Evolutionary conservation across 2,329 filamentous ascomycete species (phyloP).

Genomic region (Aspergillus sergii): DNA sequence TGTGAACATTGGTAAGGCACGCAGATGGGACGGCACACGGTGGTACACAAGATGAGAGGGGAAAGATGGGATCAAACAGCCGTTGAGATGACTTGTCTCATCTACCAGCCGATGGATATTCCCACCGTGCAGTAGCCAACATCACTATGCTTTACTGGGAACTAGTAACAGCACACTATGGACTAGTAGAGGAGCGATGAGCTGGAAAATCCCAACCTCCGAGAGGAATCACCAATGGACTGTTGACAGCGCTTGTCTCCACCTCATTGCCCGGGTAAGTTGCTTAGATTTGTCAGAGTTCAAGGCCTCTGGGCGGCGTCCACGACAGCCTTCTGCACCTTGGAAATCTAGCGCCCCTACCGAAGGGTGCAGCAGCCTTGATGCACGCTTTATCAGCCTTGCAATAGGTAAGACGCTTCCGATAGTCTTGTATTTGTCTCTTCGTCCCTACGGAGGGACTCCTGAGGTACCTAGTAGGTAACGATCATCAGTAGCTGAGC

Average conservation of each 20-base stretch:
- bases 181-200: not conserved
- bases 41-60: not conserved
- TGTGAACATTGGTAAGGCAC: not conserved
- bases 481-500: not conserved
- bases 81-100: conserved; percentile 13
- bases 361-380: not conserved
- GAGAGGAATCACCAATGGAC: not conserved
- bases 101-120: conserved; percentile 5
- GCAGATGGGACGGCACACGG: not conserved
- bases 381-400: not conserved
- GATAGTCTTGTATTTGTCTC: not conserved
- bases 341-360: not conserved
- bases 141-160: conserved; percentile 8
- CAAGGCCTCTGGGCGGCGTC: not conserved
- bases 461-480: not conserved
- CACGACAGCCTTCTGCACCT: not conserved
- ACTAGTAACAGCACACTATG: conserved; percentile 8
- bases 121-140: conserved; percentile 13
- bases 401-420: not conserved
- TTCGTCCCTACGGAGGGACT: not conserved
- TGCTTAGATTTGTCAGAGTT: not conserved
- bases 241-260: not conserved
- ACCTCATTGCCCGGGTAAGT: conserved; percentile 1
- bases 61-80: conserved; percentile 3
- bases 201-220: not conserved